A percentile compares a stretch with the other conserved stretches of the same genome.
phyloP scores from a whole-genome alignment of 352 stramenopile genomes.

The Saprolegnia diclina region DNA sequence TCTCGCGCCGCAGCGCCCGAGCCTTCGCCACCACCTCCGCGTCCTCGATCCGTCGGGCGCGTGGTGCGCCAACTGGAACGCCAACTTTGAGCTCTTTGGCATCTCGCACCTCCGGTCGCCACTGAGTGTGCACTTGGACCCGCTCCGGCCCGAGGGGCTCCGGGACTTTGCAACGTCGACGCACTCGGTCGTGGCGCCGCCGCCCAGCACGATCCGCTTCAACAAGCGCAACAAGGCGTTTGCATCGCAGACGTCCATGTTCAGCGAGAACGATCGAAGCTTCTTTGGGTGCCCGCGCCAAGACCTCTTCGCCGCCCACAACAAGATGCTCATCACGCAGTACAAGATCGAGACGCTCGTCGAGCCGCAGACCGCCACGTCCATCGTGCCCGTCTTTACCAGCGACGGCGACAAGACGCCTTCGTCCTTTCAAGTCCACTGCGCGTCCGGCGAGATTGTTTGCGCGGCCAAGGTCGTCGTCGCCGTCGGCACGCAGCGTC shows the following conservation, averaged over 20 bases:
- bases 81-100: constrained; percentile 26
- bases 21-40: constrained; percentile 3
- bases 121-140: constrained; percentile 21
- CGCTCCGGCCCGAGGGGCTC: constrained; percentile 22
- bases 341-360: constrained; percentile 9
- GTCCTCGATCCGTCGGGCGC: constrained; percentile 21
- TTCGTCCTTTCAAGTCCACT: constrained; percentile 4
- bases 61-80: constrained; percentile 21
- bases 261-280: constrained; percentile 21
- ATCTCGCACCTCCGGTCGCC: constrained; percentile 25
- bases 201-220: constrained; percentile 14
- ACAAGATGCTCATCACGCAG: not conserved
- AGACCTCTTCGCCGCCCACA: constrained; percentile 14
- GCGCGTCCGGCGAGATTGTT: not conserved
- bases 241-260: constrained; percentile 14
- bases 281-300: constrained; percentile 23
- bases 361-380: not conserved
- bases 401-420: not conserved
- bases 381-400: not conserved
- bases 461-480: constrained; percentile 18
- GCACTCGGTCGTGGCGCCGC: constrained; percentile 4
- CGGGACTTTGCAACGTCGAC: constrained; percentile 16
- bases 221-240: constrained; percentile 12
- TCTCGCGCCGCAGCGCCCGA: not conserved
- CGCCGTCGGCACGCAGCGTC: constrained; percentile 17